A percentile compares a stretch with the other conserved stretches of the same genome.
phyloP scores from a whole-genome alignment of 768 basidiomycete species.

The Rickenella mellea region DNA sequence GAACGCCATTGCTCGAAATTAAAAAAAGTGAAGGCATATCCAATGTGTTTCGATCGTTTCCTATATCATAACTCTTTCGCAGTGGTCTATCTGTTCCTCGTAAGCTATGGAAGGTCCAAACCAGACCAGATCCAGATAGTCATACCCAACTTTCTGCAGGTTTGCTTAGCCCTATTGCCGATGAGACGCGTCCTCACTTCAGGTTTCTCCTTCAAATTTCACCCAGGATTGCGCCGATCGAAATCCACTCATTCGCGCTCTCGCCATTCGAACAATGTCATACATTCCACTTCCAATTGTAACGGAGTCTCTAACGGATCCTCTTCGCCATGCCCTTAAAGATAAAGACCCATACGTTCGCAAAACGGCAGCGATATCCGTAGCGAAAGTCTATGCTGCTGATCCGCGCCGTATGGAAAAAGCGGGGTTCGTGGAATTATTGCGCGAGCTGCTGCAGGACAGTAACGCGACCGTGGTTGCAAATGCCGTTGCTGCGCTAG shows the following conservation, averaged over 20 bases:
- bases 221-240: slow-evolving; percentile 87
- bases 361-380: slow-evolving; percentile 96
- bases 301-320: slow-evolving; percentile 78
- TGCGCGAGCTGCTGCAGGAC: slow-evolving; percentile 89
- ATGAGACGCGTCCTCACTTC: slow-evolving; percentile 1
- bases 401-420: slow-evolving; percentile 83
- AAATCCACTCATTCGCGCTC: slow-evolving; percentile 92
- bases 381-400: slow-evolving; percentile 88
- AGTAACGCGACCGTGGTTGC: slow-evolving; percentile 94
- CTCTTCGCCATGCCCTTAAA: slow-evolving; percentile 83
- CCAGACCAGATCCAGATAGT: slow-evolving; percentile 91
- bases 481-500: slow-evolving; percentile 91
- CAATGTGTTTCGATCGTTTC: slow-evolving; percentile 1
- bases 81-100: slow-evolving; percentile 98
- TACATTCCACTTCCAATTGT: slow-evolving; percentile 92
- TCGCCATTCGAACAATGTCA: slow-evolving; percentile 98
- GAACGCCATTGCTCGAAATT: slow-evolving; percentile 92
- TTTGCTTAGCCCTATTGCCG: slow-evolving; percentile 21
- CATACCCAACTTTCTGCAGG: slow-evolving; percentile 85
- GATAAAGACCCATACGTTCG: slow-evolving; percentile 97
- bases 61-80: slow-evolving; percentile 1
- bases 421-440: slow-evolving; percentile 82
- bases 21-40: slow-evolving; percentile 78
- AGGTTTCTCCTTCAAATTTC: slow-evolving; percentile 9
- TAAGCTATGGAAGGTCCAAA: slow-evolving; percentile 91